Evolutionary conservation across 2,329 filamentous ascomycete species (phyloP), one percentile per base, ranked within the genome.

Genomic region (Chalaropsis ovoidea): DNA sequence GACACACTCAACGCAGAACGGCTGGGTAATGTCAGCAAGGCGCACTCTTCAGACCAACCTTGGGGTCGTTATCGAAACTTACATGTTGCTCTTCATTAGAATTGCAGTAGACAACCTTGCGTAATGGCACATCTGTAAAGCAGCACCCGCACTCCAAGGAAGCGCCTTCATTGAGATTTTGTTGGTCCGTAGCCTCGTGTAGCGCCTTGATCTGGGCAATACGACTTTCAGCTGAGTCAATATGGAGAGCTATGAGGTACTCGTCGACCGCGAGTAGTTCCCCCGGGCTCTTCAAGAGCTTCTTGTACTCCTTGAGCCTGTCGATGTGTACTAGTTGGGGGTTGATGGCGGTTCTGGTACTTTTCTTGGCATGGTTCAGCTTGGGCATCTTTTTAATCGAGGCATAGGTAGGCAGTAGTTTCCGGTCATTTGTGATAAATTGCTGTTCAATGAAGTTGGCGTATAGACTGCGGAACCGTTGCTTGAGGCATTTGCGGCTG

Each of bases 1-100:
- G 5, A 85, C 80, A 71, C 90, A 95, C 0, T 76, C 74, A 60
- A 78, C 77, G 73, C 90, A 95, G 73, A 93, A 92, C 71, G 81
- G 82, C 76, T 78, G 22, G 15, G 22, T 1, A 13, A 5, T 39
- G 31, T 63, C 54, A 49, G 42, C 15, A 27, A 27, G 11, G 11
- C 15, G 11, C 19, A 27, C 11, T 22, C 6, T 13, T 13, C 15
- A 27, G 6, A 27, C 13, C 22, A 52, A 7, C 31, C 45, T 63
- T 39, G 24, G n/a, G 68, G 10, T 7, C 10, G 10, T 6, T 43
- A 27, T 24, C 11, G 11, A 13, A n/a, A 62, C 60, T 43, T 22
- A 76, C 76, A 68, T 92, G 88, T 0, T 75, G 69, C 0, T 72
- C 70, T 0, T 81, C 77, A 17, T 80, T 15, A 17, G 60, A 84